A percentile compares a stretch with the other conserved stretches of the same genome.
phyloP scores from a whole-genome alignment of 2,329 filamentous ascomycete genomes.

The Pseudogymnoascus sp. region DNA sequence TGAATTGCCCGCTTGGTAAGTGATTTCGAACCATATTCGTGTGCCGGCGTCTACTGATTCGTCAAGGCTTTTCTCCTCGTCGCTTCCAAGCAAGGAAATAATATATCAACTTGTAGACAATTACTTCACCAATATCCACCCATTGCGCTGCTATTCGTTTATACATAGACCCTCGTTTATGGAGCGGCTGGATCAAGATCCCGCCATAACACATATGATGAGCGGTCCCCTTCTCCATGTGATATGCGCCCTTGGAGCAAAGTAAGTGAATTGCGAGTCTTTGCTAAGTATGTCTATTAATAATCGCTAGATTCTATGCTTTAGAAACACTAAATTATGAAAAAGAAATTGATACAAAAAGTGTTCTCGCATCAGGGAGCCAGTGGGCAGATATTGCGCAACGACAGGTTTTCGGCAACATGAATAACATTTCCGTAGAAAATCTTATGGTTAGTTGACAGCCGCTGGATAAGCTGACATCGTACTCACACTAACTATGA shows the following conservation, averaged over 20 bases:
- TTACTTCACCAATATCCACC: slow-evolving; percentile 27
- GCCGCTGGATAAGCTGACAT: not conserved
- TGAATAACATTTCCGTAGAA: slow-evolving; percentile 7
- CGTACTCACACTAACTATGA: not conserved
- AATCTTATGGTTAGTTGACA: slow-evolving; percentile 11
- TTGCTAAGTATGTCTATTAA: not conserved
- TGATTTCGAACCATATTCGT: not conserved
- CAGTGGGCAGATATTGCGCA: slow-evolving; percentile 11
- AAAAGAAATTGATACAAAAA: not conserved
- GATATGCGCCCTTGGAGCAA: slow-evolving; percentile 24
- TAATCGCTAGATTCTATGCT: slow-evolving; percentile 2
- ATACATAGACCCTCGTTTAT: slow-evolving; percentile 26
- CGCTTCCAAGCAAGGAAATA: not conserved
- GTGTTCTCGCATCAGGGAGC: slow-evolving; percentile 5
- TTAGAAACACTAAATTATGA: not conserved
- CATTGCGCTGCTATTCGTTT: slow-evolving; percentile 25
- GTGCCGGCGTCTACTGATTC: not conserved
- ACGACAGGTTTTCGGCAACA: not conserved
- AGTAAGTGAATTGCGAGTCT: slow-evolving; percentile 15
- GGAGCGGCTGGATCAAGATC: slow-evolving; percentile 23
- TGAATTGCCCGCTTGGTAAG: not conserved
- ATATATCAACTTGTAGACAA: slow-evolving; percentile 17
- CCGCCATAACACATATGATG: slow-evolving; percentile 15
- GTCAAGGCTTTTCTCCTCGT: slow-evolving; percentile 4
- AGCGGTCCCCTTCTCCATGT: slow-evolving; percentile 22